Conservation (phyloP, 176 grass and related monocot genomes). For the Canna indica region DNA sequence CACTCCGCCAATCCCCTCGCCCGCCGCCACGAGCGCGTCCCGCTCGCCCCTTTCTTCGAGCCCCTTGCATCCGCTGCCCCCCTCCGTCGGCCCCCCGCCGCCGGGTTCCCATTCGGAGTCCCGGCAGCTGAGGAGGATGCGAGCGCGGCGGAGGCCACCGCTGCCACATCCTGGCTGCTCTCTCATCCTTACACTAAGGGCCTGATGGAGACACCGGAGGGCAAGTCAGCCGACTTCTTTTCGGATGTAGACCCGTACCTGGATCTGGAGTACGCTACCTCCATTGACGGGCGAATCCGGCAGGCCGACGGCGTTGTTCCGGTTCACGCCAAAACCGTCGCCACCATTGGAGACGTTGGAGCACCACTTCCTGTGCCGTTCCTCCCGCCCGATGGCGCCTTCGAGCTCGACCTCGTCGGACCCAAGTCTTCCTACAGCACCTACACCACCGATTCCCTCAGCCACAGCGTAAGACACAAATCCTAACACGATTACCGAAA, state of each 20-base stretch:
- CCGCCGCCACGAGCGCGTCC: constrained; percentile 65
- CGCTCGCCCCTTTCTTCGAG: constrained; percentile 41
- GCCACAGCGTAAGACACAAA: constrained; percentile 45
- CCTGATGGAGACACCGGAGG: constrained; percentile 40
- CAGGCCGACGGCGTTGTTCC: constrained; percentile 73
- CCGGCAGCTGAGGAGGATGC: constrained; percentile 12
- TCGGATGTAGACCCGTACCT: constrained; percentile 63
- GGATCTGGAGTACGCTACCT: constrained; percentile 29
- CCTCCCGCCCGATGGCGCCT: background rate
- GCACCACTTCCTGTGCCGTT: background rate
- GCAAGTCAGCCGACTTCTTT: constrained; percentile 43
- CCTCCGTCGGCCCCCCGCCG: constrained; percentile 1
- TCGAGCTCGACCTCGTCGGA: constrained; percentile 35
- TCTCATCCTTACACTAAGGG: background rate
- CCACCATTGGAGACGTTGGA: background rate
- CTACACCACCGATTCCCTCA: constrained; percentile 38
- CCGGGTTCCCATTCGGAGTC: constrained; percentile 12
- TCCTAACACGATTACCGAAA: background rate
- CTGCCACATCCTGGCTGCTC: constrained; percentile 17
- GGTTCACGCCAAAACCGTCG: constrained; percentile 12
- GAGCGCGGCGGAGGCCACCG: constrained; percentile 6
- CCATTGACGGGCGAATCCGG: constrained; percentile 23
- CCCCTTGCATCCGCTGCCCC: constrained; percentile 18
- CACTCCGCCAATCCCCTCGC: constrained; percentile 74
- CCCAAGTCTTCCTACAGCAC: constrained; percentile 43